Evolutionary conservation across 495 filamentous ascomycete genomes (phyloP).

Genomic region (Evernia prunastri): DNA sequence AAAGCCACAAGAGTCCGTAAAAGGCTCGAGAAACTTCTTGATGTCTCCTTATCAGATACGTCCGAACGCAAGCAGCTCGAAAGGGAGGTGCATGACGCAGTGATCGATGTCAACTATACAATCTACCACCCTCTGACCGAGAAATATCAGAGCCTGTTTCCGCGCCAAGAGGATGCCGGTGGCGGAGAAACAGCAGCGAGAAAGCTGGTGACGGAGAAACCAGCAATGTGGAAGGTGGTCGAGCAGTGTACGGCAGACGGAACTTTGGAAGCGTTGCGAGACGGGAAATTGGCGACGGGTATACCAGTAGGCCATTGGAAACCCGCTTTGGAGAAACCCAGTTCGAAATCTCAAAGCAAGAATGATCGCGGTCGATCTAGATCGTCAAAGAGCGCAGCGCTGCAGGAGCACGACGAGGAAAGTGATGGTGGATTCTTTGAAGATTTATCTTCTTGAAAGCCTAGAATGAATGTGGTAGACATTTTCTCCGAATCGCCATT

Average conservation of each 20-base stretch:
- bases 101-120: conserved; percentile 82
- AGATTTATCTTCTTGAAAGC: conserved; percentile 6
- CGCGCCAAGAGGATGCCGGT: conserved; percentile 24
- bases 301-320: conserved; percentile 22
- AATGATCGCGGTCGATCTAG: not conserved
- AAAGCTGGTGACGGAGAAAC: conserved; percentile 34
- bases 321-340: conserved; percentile 14
- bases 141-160: conserved; percentile 74
- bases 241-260: conserved; percentile 63
- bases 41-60: conserved; percentile 17
- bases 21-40: conserved; percentile 51
- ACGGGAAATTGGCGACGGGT: conserved; percentile 40
- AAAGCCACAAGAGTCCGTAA: conserved; percentile 70
- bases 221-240: conserved; percentile 62
- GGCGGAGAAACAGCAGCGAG: conserved; percentile 10
- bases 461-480: not conserved
- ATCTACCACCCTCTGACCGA: conserved; percentile 73
- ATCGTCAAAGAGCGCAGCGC: conserved; percentile 10
- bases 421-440: conserved; percentile 56
- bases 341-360: conserved; percentile 8
- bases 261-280: conserved; percentile 50
- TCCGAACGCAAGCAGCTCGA: conserved; percentile 42
- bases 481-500: not conserved
- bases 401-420: conserved; percentile 36
- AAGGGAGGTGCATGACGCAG: conserved; percentile 57